phyloP scores from a whole-genome alignment of 345 rosid species.

The Salix udensis region DNA sequence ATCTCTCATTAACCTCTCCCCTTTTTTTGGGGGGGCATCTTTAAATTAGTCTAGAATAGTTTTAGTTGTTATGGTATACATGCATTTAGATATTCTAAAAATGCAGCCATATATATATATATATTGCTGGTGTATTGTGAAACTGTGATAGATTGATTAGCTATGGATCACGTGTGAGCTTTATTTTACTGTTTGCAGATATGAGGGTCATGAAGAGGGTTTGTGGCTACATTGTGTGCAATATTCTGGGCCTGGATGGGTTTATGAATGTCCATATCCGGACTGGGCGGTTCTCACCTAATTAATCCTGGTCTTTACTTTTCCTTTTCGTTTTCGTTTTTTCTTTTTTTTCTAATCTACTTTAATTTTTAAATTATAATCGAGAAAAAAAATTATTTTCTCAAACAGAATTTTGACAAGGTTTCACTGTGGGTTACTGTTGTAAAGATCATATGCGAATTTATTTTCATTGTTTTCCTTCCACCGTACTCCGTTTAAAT shows the following conservation, averaged over 20 bases:
- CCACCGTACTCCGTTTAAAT: too few species aligned
- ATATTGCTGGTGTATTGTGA: background rate
- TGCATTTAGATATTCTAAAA: background rate
- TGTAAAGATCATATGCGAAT: background rate
- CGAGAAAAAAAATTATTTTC: background rate
- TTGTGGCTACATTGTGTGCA: constrained; percentile 71
- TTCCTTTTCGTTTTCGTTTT: too few species aligned
- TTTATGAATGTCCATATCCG: constrained; percentile 72
- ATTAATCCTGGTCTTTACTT: background rate
- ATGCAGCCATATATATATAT: too few species aligned
- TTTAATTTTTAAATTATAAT: background rate
- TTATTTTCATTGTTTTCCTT: too few species aligned
- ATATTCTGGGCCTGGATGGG: constrained; percentile 80
- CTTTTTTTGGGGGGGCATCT: background rate
- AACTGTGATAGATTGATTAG: background rate
- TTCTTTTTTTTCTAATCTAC: too few species aligned
- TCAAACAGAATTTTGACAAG: background rate
- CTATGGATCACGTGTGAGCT: background rate
- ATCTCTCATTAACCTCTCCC: background rate
- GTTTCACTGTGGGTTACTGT: background rate
- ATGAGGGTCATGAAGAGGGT: constrained; percentile 62
- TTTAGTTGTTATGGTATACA: background rate
- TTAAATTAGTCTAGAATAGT: too few species aligned
- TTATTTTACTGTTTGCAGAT: constrained; percentile 37
- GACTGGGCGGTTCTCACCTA: constrained; percentile 53